Conservation (phyloP, 768 basidiomycete genomes). For the Boletus rubroflammeus region DNA sequence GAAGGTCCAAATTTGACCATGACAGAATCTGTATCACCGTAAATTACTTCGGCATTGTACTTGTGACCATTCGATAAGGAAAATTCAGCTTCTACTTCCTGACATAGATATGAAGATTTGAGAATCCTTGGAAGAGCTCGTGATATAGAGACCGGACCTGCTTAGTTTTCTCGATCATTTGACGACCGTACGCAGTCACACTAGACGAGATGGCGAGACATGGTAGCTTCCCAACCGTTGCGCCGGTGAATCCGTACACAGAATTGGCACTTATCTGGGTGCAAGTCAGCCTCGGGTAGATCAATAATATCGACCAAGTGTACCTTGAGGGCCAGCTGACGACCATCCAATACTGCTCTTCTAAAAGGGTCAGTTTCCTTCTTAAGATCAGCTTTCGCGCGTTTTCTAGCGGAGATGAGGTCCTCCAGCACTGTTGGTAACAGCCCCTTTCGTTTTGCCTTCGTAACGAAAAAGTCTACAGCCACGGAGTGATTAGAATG, state of each 20-base stretch:
- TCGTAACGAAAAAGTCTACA: conserved; percentile 80
- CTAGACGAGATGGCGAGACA: conserved; percentile 96
- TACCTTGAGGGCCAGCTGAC: conserved; percentile 95
- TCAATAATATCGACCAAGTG: neutral
- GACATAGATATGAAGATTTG: neutral
- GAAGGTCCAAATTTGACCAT: conserved; percentile 96
- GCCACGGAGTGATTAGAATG: neutral
- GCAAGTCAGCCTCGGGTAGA: neutral
- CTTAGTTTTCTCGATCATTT: conserved; percentile 99
- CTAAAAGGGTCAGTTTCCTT: conserved; percentile 96
- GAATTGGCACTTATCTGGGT: conserved; percentile 96
- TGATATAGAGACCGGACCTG: conserved; percentile 42
- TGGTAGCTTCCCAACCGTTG: conserved; percentile 94
- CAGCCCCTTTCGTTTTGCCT: conserved; percentile 76
- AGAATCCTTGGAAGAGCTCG: neutral
- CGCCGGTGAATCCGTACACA: conserved; percentile 98
- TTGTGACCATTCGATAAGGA: conserved; percentile 78
- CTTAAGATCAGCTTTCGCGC: conserved; percentile 93
- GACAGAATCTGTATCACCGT: conserved; percentile 98
- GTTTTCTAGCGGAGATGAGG: conserved; percentile 87
- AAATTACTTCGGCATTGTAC: conserved; percentile 91
- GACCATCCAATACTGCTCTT: conserved; percentile 94
- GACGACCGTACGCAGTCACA: conserved; percentile 92
- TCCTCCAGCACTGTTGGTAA: conserved; percentile 92
- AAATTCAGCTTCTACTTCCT: conserved; percentile 88